Base-by-base conservation (phyloP, 108 stramenopile genomes). In the Epipyxis sp. region DNA sequence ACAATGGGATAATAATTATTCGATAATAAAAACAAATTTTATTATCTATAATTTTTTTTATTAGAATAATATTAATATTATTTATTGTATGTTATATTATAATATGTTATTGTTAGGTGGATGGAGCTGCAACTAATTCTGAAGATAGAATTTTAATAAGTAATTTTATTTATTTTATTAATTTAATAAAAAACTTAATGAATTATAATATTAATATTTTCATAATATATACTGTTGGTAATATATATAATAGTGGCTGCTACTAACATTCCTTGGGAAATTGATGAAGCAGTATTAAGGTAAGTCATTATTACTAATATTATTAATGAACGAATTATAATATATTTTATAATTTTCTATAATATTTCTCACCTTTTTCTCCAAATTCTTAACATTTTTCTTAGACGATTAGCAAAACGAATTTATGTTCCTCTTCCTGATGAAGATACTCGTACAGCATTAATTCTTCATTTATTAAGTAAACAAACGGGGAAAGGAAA, bases 391-490 rank as follows among this genome's bases (percentile, higher is more conserved):
- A n/a, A 57, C 54, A 57, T n/a, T n/a, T n/a, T n/a, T n/a, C n/a
- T n/a, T n/a, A 13, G 71, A 42, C 71, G 71, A 34, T 6, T 74
- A 6, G 71, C 42, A 6, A 74, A 74, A 42, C 44, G 71, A 27
- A 74, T 74, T 20, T 74, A 74, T 74, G 25, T 74, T 10, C 71
- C 71, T 6, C 71, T 74, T 10, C 71, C 71, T 30, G 71, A 74
- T 27, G 71, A 13, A 29, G 13, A 3, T 27, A 6, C 71, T 10
- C 44, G 71, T 30, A 3, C 6, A 6, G n/a, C 71, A 34, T 39
- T 74, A 6, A 57, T 74, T 39, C 3, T 10, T 74, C 71, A 74
- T 57, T 13, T 39, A 6, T 54, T 74, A 42, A 25, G 20, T 6
- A 74, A 74, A 25, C 71, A 74, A 39, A 27, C n/a, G 6, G 42